Percentiles rank a stretch among this genome's conserved stretches.
Conservation (phyloP, 208 protist genomes). For the Leishmania lainsoni region DNA sequence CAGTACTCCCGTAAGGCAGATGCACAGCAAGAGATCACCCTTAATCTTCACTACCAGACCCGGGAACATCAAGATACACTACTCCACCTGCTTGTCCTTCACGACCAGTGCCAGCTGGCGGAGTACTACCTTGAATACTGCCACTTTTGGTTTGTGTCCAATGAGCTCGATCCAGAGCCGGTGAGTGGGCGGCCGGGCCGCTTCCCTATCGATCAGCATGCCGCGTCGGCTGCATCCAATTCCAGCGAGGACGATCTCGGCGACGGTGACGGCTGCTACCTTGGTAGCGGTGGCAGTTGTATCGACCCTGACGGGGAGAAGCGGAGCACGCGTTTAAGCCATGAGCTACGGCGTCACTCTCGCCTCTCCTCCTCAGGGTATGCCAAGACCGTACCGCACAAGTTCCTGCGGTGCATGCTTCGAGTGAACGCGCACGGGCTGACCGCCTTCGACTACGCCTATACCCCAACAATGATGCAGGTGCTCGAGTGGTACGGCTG, state of each 20-base stretch:
- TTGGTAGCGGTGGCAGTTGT: neutral
- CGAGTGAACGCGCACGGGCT: slow-evolving; percentile 72
- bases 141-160: slow-evolving; percentile 51
- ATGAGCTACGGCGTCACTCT: neutral
- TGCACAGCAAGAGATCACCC: slow-evolving; percentile 7
- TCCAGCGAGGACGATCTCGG: neutral
- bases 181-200: slow-evolving; percentile 35
- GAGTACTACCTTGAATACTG: slow-evolving; percentile 78
- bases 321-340: neutral
- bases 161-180: slow-evolving; percentile 34
- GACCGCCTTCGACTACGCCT: slow-evolving; percentile 83
- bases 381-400: slow-evolving; percentile 19
- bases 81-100: slow-evolving; percentile 79
- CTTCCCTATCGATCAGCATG: slow-evolving; percentile 21
- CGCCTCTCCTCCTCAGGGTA: neutral
- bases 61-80: slow-evolving; percentile 60
- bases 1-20: neutral
- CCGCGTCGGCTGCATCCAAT: neutral
- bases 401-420: slow-evolving; percentile 73
- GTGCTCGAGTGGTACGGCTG: slow-evolving; percentile 79
- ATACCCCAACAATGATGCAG: slow-evolving; percentile 68
- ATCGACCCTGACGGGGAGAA: neutral
- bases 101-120: slow-evolving; percentile 74
- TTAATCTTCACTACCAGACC: slow-evolving; percentile 46
- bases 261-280: neutral